A percentile compares a stretch with the other conserved stretches of the same genome.
These are phyloP conservation scores for Helenozyma baotianmanensis DNA, from an alignment of 805 yeast genomes.

Conservation along the genomic window DNA sequence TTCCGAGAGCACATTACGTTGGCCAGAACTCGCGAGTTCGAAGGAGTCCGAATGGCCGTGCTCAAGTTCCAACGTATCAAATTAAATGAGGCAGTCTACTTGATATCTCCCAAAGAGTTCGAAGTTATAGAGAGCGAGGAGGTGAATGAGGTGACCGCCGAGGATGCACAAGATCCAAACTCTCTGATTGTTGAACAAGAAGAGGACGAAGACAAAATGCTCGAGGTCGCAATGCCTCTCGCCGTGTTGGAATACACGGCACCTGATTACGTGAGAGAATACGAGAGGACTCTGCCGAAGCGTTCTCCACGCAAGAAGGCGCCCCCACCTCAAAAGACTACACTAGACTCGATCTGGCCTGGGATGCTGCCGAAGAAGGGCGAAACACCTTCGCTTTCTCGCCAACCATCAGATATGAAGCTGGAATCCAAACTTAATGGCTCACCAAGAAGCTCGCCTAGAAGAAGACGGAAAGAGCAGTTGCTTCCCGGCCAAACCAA, in stretches of 20 bases:
- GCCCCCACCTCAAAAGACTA: constrained; percentile 20
- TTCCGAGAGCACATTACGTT: constrained; percentile 8
- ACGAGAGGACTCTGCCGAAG: constrained; percentile 6
- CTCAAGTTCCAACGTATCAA: constrained; percentile 11
- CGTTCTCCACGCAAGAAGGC: constrained; percentile 16
- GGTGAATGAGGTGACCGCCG: constrained; percentile 1
- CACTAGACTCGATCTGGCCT: constrained; percentile 20
- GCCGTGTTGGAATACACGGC: constrained; percentile 14
- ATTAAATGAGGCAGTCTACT: constrained; percentile 13
- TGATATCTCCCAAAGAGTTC: neutral
- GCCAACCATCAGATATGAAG: neutral
- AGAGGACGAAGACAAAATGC: constrained; percentile 9
- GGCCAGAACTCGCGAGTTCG: constrained; percentile 9
- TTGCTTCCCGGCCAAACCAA: constrained; percentile 16
- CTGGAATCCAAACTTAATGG: neutral
- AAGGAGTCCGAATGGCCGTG: constrained; percentile 9
- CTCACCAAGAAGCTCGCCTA: constrained; percentile 3
- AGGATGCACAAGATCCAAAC: neutral
- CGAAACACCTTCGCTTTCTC: neutral
- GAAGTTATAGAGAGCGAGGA: neutral
- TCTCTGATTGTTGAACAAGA: neutral
- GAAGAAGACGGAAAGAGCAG: constrained; percentile 5
- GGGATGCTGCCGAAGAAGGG: constrained; percentile 7
- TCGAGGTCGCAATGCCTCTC: constrained; percentile 14
- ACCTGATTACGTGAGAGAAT: constrained; percentile 11